These are phyloP conservation scores for Stagonosporopsis tanaceti DNA, from an alignment of 2,329 filamentous ascomycete species.

Conservation along the genomic window DNA sequence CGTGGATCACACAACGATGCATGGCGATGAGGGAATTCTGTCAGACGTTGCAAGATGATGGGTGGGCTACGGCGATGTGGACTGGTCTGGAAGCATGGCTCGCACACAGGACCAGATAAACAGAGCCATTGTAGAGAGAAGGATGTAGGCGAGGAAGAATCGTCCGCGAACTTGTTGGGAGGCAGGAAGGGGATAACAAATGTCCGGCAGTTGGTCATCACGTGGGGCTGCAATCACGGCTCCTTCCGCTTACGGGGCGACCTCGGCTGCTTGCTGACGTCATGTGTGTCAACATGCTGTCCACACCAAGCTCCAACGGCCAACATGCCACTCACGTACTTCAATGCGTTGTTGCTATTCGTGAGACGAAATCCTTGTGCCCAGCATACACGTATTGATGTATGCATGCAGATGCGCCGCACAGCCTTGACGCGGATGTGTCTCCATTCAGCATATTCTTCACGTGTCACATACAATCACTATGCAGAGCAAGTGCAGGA, in stretches of 20 bases:
- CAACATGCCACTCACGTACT: neutral
- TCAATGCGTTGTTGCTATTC: neutral
- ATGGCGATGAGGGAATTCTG: slow-evolving; percentile 55
- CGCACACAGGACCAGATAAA: neutral
- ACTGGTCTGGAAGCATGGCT: slow-evolving; percentile 28
- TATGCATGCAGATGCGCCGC: neutral
- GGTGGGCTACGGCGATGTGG: slow-evolving; percentile 28
- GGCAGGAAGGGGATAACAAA: neutral
- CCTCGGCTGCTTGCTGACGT: slow-evolving; percentile 7
- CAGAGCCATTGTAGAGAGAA: neutral
- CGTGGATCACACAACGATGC: slow-evolving; percentile 50
- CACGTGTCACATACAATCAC: neutral
- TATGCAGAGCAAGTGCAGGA: neutral
- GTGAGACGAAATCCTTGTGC: neutral
- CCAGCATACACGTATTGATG: slow-evolving; percentile 2
- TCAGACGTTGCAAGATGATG: slow-evolving; percentile 48
- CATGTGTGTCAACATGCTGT: slow-evolving; percentile 8
- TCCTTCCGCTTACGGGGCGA: slow-evolving; percentile 11
- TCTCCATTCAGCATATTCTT: slow-evolving; percentile 2
- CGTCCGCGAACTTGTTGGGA: neutral
- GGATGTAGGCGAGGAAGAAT: neutral
- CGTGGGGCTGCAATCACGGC: slow-evolving; percentile 6
- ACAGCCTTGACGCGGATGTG: neutral
- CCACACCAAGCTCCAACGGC: slow-evolving; percentile 5
- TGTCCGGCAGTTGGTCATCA: neutral